Percentiles rank a stretch among this genome's conserved stretches.
These are phyloP conservation scores for Salix exigua DNA, from an alignment of 345 rosid species.

Conservation along the genomic window DNA sequence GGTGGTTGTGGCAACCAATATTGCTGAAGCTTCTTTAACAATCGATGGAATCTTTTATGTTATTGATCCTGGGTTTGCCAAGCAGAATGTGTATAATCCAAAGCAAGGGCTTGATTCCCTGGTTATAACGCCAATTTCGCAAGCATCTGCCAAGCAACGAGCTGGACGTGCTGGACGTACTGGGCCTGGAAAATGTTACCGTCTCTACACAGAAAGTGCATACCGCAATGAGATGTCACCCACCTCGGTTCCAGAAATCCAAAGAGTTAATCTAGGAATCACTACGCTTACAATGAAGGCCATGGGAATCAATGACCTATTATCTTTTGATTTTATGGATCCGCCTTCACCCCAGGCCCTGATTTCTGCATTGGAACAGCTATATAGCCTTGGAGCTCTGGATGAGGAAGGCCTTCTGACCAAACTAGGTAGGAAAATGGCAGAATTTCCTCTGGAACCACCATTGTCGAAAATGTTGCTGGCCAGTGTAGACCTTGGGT, in stretches of 20 bases:
- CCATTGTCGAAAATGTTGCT: slow-evolving; percentile 88
- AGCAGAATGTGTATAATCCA: slow-evolving; percentile 77
- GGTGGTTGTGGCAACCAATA: slow-evolving; percentile 83
- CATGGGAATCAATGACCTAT: slow-evolving; percentile 82
- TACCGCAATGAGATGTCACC: slow-evolving; percentile 82
- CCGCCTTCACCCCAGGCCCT: slow-evolving; percentile 75
- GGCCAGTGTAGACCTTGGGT: slow-evolving; percentile 91
- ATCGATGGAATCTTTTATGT: slow-evolving; percentile 79
- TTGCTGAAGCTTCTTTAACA: slow-evolving; percentile 79
- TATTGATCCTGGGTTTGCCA: slow-evolving; percentile 82
- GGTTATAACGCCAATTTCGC: slow-evolving; percentile 76
- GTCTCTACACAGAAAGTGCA: slow-evolving; percentile 73
- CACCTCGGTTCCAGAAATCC: slow-evolving; percentile 79
- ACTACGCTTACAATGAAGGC: slow-evolving; percentile 76
- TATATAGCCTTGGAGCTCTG: slow-evolving; percentile 78
- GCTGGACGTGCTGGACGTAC: slow-evolving; percentile 91
- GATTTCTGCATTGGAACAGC: slow-evolving; percentile 86
- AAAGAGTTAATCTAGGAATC: slow-evolving; percentile 76
- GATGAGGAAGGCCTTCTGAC: slow-evolving; percentile 92
- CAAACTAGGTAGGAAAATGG: slow-evolving; percentile 91
- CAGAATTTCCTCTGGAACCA: slow-evolving; percentile 92
- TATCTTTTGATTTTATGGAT: slow-evolving; percentile 79
- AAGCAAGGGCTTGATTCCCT: slow-evolving; percentile 76
- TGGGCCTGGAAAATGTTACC: slow-evolving; percentile 84
- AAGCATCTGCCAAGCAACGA: slow-evolving; percentile 82